These are phyloP conservation scores for Oryza punctata DNA, from an alignment of 176 grass and related monocot genomes.

Conservation along the genomic window DNA sequence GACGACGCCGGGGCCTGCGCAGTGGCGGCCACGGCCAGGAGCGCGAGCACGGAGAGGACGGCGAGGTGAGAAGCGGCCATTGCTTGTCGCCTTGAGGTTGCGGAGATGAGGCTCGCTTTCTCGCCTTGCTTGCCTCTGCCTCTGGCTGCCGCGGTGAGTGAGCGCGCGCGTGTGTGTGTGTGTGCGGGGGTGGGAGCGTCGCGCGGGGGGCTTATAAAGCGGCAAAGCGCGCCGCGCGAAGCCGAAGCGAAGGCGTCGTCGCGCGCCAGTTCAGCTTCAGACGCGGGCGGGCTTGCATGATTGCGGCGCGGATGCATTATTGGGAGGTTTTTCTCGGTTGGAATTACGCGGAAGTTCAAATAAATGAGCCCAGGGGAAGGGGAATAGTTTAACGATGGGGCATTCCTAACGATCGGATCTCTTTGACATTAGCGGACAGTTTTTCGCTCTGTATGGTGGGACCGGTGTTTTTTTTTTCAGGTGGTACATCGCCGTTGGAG, in stretches of 20 bases:
- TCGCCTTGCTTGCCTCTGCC: constrained; percentile 34
- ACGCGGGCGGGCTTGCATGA: not conserved
- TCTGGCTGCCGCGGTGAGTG: not conserved
- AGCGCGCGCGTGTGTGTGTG: not conserved
- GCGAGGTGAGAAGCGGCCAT: constrained; percentile 56
- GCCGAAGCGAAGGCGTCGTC: not conserved
- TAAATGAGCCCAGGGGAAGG: not conserved
- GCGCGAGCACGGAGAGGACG: constrained; percentile 45
- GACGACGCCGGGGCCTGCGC: constrained; percentile 42
- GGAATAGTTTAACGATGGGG: constrained; percentile 5
- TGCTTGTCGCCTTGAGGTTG: not conserved
- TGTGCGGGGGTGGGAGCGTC: not conserved
- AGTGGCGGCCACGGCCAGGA: constrained; percentile 46
- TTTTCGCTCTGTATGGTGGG: not conserved
- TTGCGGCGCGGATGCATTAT: constrained; percentile 39
- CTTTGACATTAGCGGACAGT: not conserved
- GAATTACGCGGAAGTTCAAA: not conserved
- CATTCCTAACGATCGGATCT: not conserved
- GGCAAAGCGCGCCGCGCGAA: not conserved
- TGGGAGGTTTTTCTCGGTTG: constrained; percentile 23
- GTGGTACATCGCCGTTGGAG: not conserved
- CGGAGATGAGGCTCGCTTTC: not conserved
- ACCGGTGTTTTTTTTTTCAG: not conserved
- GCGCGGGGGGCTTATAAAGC: constrained; percentile 42
- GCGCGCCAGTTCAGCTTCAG: not conserved